Evolutionary conservation across 768 basidiomycete genomes (phyloP), one percentile per base, ranked within the genome.

Genomic region (Naganishia friedmannii): DNA sequence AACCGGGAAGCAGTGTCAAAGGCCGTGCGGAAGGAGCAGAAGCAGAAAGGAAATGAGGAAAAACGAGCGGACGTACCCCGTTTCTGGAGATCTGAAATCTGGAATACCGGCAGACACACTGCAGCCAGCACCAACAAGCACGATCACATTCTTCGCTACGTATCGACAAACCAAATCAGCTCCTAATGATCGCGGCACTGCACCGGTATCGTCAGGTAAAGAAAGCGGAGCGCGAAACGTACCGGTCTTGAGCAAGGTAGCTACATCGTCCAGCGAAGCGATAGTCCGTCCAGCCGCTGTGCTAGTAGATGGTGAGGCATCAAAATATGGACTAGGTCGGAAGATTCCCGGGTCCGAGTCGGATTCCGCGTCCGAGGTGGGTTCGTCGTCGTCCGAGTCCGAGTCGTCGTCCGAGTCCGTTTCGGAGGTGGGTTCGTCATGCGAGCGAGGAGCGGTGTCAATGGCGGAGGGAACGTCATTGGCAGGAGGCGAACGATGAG

Each of bases 51-150:
- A n/a, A n/a, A n/a, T n/a, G n/a, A n/a, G n/a, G n/a, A n/a, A n/a
- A n/a, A n/a, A n/a, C n/a, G n/a, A n/a, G n/a, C n/a, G n/a, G n/a
- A 42, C 65, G 46, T 48, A 78, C 78, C 12, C 77, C 75, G 21
- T 76, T 74, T 37, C 77, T 74, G 32, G 75, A 67, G 21, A 79
- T 70, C 93, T 84, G 79, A 94, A 96, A 80, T 96, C 56, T 3
- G 86, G 80, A 91, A 97, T 66, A 89, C 88, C 32, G 87, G 85
- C 75, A 74, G 79, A 65, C 66, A 78, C 80, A 7, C 77, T 77
- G 23, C 80, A 73, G 29, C 78, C 76, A 28, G 80, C 77, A 12
- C 79, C 78, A 13, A 78, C 73, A 6, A 80, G 72, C 3, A 77
- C 70, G 29, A 83, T 76, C 42, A 83, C 74, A 32, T 77, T 77